A percentile compares a stretch with the other conserved stretches of the same genome.
phyloP scores from a whole-genome alignment of 2,329 filamentous ascomycete genomes.

The Sporothrix globosa region DNA sequence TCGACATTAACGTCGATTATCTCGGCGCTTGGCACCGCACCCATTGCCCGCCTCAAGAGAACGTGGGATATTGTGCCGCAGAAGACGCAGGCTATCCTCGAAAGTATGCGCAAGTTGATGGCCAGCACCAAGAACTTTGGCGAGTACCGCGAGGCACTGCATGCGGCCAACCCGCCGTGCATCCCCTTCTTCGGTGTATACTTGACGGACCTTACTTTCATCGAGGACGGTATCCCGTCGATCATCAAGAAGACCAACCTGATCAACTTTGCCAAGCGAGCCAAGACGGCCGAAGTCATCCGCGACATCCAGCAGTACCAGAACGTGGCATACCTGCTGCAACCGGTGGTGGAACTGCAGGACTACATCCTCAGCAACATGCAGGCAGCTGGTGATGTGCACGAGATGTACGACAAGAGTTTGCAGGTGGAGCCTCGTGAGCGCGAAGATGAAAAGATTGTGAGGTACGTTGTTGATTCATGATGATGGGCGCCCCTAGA shows the following conservation, averaged over 20 bases:
- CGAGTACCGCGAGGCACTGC: conserved; percentile 90
- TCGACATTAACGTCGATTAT: conserved; percentile 98
- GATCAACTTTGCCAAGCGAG: conserved; percentile 98
- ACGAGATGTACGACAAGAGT: conserved; percentile 99
- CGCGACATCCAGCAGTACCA: conserved; percentile 98
- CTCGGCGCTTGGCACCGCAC: conserved; percentile 89
- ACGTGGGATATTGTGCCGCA: conserved; percentile 95
- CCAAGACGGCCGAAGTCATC: conserved; percentile 97
- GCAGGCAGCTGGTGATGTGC: conserved; percentile 91
- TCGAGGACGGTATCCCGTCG: conserved; percentile 94
- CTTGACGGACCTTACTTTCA: conserved; percentile 94
- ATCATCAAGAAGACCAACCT: conserved; percentile 94
- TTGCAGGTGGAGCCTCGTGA: conserved; percentile 91
- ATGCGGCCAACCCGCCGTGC: conserved; percentile 91
- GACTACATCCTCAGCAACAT: conserved; percentile 97
- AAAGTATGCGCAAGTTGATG: conserved; percentile 93
- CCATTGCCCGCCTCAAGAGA: conserved; percentile 87
- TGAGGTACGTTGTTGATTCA: conserved; percentile 66
- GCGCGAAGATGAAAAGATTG: conserved; percentile 98
- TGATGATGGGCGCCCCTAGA: not conserved
- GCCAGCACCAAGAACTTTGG: conserved; percentile 97
- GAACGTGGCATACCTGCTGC: conserved; percentile 91
- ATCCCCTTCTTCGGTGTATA: conserved; percentile 99
- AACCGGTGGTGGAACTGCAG: conserved; percentile 87
- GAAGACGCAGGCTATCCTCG: conserved; percentile 76